Evolutionary conservation across 495 filamentous ascomycete genomes (phyloP).

Genomic region (Corynascus novoguineensis): DNA sequence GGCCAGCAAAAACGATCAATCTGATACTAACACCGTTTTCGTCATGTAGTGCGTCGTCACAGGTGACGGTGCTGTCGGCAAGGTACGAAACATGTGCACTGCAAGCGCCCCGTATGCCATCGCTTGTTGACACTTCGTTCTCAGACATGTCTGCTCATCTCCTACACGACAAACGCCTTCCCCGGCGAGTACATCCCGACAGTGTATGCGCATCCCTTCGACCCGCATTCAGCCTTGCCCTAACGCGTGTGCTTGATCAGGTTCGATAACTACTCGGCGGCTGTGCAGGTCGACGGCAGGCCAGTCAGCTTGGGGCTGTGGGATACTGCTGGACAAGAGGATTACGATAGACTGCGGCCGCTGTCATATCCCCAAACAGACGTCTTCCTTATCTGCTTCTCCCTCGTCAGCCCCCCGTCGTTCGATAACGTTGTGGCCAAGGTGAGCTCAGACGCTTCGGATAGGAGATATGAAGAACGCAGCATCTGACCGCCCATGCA

Average conservation of each 20-base stretch:
- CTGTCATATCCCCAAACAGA: conserved; percentile 97
- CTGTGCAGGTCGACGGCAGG: conserved; percentile 96
- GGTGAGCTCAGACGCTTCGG: conserved; percentile 43
- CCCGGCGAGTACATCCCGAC: conserved; percentile 99
- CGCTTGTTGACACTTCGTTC: conserved; percentile 4
- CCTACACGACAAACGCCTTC: conserved; percentile 98
- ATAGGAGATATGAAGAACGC: background rate
- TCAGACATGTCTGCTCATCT: conserved; percentile 99
- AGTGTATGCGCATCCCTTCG: conserved; percentile 60
- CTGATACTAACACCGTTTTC: conserved; percentile 24
- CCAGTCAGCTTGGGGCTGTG: conserved; percentile 94
- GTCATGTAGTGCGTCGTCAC: conserved; percentile 85
- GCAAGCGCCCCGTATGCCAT: too few relatives aligned
- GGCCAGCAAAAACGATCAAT: background rate
- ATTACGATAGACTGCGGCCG: conserved; percentile 92
- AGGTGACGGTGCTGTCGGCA: conserved; percentile 97
- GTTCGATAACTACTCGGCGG: conserved; percentile 98
- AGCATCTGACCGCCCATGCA: conserved; percentile 14
- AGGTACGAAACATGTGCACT: conserved; percentile 52
- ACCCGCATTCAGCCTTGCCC: conserved; percentile 53
- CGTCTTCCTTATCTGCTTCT: conserved; percentile 98
- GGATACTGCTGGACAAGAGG: conserved; percentile 99
- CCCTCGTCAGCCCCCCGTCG: conserved; percentile 92
- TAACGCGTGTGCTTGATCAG: conserved; percentile 44
- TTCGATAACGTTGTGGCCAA: conserved; percentile 98